Evolutionary conservation across 176 grass and related monocot genomes (phyloP), one percentile per base, ranked within the genome.

Genomic region (Rhynchospora tenuis): DNA sequence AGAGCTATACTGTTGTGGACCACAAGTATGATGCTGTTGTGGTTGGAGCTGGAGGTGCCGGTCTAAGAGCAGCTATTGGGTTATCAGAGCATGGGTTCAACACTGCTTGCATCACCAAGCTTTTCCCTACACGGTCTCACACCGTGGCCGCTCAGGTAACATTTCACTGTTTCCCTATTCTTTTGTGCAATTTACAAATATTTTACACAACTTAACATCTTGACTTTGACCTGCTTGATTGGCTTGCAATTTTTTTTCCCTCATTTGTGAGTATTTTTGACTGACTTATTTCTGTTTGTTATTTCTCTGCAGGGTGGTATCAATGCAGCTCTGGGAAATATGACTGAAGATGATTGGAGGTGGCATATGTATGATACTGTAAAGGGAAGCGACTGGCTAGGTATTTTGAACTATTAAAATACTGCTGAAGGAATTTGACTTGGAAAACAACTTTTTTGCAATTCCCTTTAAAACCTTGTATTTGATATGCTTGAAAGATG

Each of bases 341-440:
- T 98, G 95, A 72, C 14, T 14, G 95, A 98, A 89, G 95, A 98
- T 91, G 95, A 98, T 80, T 98, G 95, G 95, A 94, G 95, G 84
- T 98, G 95, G 95, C 95, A 98, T 89, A 98, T 98, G 92, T 98
- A 98, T 92, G 95, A 98, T 68, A 98, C 95, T 15, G 95, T 98
- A 58, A 98, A 98, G 79, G 95, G 95, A 83, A 98, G 95, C 13
- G 95, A 98, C 70, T 98, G 95, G 95, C 87, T 93, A 23, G 92
- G 95, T 98, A 91, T 85, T 78, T 76, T 84, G 3, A 38, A 78
- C 50, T 60, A 81, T 24, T 55, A 56, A 47, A 75, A 75, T 59
- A 31, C 27, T 74, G 5, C 46, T 48, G 79, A 56, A 38, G 33
- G 33, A 67, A 27, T 63, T 86, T 81, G 62, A 29, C 45, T 29